phyloP scores from a whole-genome alignment of 805 yeast species.

The Kuraishia capsulata region DNA sequence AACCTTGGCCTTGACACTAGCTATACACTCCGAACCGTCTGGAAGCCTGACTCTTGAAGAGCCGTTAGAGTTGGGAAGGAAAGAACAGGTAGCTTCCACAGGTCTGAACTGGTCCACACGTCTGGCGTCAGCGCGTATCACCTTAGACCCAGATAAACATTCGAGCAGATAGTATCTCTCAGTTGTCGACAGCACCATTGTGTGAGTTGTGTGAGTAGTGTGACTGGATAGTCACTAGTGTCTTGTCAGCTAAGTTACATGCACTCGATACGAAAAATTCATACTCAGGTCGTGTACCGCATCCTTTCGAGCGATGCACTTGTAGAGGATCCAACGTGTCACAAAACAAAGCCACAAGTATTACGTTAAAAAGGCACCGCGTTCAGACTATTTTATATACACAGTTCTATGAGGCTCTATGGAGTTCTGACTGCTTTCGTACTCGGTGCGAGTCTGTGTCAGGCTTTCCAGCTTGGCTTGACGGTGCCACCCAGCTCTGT shows the following conservation, averaged over 20 bases:
- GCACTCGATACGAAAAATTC: too few relatives aligned
- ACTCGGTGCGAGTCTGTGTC: neutral
- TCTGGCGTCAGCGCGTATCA: slow-evolving; percentile 84
- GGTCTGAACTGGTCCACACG: slow-evolving; percentile 71
- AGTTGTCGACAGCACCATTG: slow-evolving; percentile 70
- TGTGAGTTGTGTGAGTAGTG: too few relatives aligned
- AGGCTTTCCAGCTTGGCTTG: neutral
- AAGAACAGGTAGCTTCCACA: slow-evolving; percentile 69
- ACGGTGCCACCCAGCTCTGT: slow-evolving; percentile 1
- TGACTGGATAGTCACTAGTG: too few relatives aligned
- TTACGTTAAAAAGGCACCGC: too few relatives aligned
- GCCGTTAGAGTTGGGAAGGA: slow-evolving; percentile 85
- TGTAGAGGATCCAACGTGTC: too few relatives aligned
- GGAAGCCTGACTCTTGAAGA: slow-evolving; percentile 78
- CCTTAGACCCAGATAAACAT: slow-evolving; percentile 50
- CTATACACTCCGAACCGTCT: slow-evolving; percentile 92
- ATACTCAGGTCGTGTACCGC: too few relatives aligned
- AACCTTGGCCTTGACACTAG: slow-evolving; percentile 83
- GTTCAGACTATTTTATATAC: too few relatives aligned
- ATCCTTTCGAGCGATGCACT: too few relatives aligned
- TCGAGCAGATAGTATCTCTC: slow-evolving; percentile 71
- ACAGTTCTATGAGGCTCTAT: neutral
- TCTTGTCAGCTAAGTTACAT: too few relatives aligned
- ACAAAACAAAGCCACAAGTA: too few relatives aligned
- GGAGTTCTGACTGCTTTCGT: neutral